Evolutionary conservation across 495 filamentous ascomycete genomes (phyloP).

Genomic region (Cercophora sp.): DNA sequence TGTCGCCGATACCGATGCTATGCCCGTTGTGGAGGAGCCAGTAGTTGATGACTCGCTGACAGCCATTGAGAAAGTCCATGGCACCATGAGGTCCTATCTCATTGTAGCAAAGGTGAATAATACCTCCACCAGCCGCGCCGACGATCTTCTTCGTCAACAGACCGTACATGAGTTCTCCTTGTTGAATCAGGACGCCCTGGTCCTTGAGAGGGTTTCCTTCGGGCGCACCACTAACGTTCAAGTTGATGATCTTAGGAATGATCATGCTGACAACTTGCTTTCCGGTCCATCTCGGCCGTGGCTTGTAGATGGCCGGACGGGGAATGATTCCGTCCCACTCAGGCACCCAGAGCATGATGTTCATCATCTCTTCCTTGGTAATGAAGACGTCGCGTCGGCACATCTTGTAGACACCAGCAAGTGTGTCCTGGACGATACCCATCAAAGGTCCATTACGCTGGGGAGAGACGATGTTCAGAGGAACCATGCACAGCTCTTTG

Average conservation of each 20-base stretch:
- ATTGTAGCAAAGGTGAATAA: slow-evolving; percentile 95
- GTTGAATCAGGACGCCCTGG: slow-evolving; percentile 75
- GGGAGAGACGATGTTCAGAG: slow-evolving; percentile 94
- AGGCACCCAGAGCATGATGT: slow-evolving; percentile 92
- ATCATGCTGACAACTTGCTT: slow-evolving; percentile 96
- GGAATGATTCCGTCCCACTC: slow-evolving; percentile 96
- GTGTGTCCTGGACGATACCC: slow-evolving; percentile 98
- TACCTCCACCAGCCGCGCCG: slow-evolving; percentile 78
- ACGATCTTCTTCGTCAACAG: slow-evolving; percentile 91
- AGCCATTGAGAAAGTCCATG: slow-evolving; percentile 91
- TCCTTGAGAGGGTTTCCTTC: slow-evolving; percentile 67
- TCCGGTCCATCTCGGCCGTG: slow-evolving; percentile 92
- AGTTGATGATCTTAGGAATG: slow-evolving; percentile 81
- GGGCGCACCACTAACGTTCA: slow-evolving; percentile 58
- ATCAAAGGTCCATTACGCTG: slow-evolving; percentile 96
- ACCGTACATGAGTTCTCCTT: slow-evolving; percentile 86
- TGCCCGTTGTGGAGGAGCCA: slow-evolving; percentile 98
- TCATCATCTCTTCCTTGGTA: slow-evolving; percentile 86
- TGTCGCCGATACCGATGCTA: slow-evolving; percentile 98
- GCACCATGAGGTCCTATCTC: slow-evolving; percentile 81
- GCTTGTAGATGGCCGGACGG: slow-evolving; percentile 84
- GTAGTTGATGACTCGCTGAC: slow-evolving; percentile 88
- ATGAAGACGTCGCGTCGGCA: slow-evolving; percentile 90
- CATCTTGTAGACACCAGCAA: slow-evolving; percentile 95
- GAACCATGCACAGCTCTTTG: slow-evolving; percentile 89